phyloP scores from a whole-genome alignment of 306 rosid species.

The Trifolium dubium region DNA sequence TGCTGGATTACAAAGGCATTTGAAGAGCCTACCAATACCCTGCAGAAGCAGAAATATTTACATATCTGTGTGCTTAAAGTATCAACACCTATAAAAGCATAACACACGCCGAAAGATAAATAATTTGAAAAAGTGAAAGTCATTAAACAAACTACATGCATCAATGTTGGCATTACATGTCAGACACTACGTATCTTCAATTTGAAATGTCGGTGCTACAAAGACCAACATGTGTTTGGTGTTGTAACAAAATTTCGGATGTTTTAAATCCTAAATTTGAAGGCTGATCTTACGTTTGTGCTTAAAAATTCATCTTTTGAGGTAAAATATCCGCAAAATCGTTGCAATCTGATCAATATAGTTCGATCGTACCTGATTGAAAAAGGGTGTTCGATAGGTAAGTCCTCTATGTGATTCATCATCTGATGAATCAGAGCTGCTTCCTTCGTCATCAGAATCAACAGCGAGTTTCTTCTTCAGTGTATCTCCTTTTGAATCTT shows the following conservation, averaged over 20 bases:
- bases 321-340: neutral
- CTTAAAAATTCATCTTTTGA: too few relatives aligned
- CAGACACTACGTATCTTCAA: too few relatives aligned
- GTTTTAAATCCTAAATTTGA: too few relatives aligned
- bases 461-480: conserved; percentile 64
- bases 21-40: conserved; percentile 93
- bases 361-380: conserved; percentile 67
- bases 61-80: neutral
- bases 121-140: neutral
- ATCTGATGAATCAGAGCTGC: conserved; percentile 75
- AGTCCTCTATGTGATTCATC: conserved; percentile 73
- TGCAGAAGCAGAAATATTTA: conserved; percentile 43
- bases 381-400: conserved; percentile 79
- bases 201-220: too few relatives aligned
- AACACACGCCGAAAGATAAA: too few relatives aligned
- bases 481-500: conserved; percentile 59
- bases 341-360: neutral
- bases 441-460: conserved; percentile 67
- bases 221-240: too few relatives aligned
- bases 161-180: too few relatives aligned
- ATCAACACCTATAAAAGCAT: neutral
- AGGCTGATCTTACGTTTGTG: neutral
- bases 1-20: conserved; percentile 98
- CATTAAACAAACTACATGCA: neutral
- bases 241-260: too few relatives aligned